Evolutionary conservation across 2,329 filamentous ascomycete species (phyloP), one percentile per base, ranked within the genome.

Genomic region (Pseudogymnoascus sp.): DNA sequence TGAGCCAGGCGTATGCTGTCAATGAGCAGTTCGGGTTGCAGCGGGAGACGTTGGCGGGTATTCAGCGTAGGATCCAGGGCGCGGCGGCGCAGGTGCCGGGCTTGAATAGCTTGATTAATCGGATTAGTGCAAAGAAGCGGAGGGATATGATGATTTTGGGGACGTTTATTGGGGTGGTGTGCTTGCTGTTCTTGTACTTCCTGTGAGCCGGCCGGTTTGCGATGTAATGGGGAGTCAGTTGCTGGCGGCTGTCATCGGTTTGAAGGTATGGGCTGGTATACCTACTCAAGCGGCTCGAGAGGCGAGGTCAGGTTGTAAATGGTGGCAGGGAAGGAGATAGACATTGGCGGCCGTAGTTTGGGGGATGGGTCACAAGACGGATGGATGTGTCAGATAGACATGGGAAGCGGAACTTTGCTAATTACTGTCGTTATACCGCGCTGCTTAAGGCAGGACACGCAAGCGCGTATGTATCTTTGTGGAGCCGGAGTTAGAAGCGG

Each of bases 1-100:
- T 99, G 64, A 92, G 89, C 72, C 94, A 97, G 78, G 94, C 94
- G 6, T 99, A 99, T 77, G 92, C 93, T 10, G 91, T 97, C 61
- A 95, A 96, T 73, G 92, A 97, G 77, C 92, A 82, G 74, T 97
- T 99, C 74, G 81, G 84, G 12, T 71, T 92, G 62, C 94, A 99
- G 80, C 82, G 92, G 65, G 92, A 97, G 79, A 93, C 89, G 26
- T 77, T 99, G 65, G 84, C 88, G 49, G 95, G 84, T 74, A 93
- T 99, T 71, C 96, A 97, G 74, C 81, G 93, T 65, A 83, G 93
- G 66, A 97, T 99, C 74, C 92, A 91, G 4, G 81, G 89, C 35
- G 93, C 92, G 29, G 94, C 93, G 39, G 91, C 90, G 72, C 89
- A 96, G 73, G 89, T 99, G 14, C 94, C 94, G 0, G 94, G 94